These are phyloP conservation scores for Lipomyces orientalis DNA, from an alignment of 805 yeast genomes.

Conservation along the genomic window DNA sequence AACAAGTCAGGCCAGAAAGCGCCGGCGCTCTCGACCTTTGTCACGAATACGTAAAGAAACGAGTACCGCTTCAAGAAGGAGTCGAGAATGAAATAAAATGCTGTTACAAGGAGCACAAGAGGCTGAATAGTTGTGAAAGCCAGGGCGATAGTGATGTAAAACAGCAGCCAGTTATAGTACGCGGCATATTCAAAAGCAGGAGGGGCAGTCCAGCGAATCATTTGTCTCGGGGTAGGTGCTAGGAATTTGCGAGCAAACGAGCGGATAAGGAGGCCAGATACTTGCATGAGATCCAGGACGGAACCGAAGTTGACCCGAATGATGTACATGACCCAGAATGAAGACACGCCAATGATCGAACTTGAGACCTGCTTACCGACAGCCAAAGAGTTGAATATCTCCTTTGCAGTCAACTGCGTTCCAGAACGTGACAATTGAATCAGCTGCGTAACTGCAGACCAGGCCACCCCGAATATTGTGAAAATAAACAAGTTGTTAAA, in stretches of 20 bases:
- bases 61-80: conserved; percentile 46
- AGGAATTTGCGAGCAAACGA: conserved; percentile 39
- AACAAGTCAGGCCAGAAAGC: conserved; percentile 47
- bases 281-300: conserved; percentile 44
- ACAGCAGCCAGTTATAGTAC: conserved; percentile 44
- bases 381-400: conserved; percentile 42
- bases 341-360: conserved; percentile 48
- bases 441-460: conserved; percentile 47
- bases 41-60: conserved; percentile 46
- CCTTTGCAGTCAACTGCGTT: conserved; percentile 35
- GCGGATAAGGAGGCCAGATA: conserved; percentile 40
- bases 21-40: conserved; percentile 49
- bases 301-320: conserved; percentile 44
- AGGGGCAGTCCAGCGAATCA: conserved; percentile 44
- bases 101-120: conserved; percentile 44
- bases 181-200: conserved; percentile 46
- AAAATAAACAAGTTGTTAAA: conserved; percentile 48
- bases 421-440: conserved; percentile 34
- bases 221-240: conserved; percentile 45
- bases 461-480: conserved; percentile 48
- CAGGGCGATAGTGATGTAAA: conserved; percentile 47
- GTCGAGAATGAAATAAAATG: conserved; percentile 44
- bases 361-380: conserved; percentile 46
- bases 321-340: conserved; percentile 51
- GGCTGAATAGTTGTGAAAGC: conserved; percentile 50